Evolutionary conservation across 2,329 filamentous ascomycete genomes (phyloP).

Genomic region (Fusarium subtropicale): DNA sequence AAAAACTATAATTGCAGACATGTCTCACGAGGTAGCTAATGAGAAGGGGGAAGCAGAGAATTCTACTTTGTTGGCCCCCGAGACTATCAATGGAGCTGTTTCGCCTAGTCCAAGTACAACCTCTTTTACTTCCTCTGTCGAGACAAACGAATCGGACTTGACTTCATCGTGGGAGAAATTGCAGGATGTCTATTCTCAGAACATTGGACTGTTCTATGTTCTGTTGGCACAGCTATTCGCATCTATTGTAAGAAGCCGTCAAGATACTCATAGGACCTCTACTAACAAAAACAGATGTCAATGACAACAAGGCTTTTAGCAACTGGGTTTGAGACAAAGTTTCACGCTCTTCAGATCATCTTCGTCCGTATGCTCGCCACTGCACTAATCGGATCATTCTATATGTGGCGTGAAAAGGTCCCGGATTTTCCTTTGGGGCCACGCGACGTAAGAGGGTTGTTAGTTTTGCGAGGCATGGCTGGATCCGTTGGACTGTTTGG

Average conservation of each 20-base stretch:
- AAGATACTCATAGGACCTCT: rapidly evolving
- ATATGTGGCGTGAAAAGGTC: conserved; percentile 56
- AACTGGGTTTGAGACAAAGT: conserved; percentile 51
- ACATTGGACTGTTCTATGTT: conserved; percentile 55
- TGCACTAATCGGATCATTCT: conserved; percentile 51
- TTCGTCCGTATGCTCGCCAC: conserved; percentile 58
- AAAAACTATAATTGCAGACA: neutral
- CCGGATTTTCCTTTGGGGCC: conserved; percentile 76
- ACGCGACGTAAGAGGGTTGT: conserved; percentile 69
- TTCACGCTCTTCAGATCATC: conserved; percentile 57
- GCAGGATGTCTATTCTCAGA: conserved; percentile 60
- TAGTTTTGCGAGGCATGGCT: conserved; percentile 72
- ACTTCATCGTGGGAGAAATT: neutral
- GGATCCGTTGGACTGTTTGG: conserved; percentile 77
- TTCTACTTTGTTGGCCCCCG: neutral
- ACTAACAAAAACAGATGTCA: conserved; percentile 51
- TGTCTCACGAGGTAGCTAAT: conserved; percentile 22
- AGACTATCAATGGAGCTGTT: neutral
- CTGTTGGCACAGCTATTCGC: conserved; percentile 57
- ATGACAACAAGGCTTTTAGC: conserved; percentile 55
- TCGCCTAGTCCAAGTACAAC: neutral
- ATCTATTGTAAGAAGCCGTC: conserved; percentile 51
- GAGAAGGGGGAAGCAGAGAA: neutral
- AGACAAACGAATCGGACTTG: neutral
- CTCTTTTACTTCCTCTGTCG: neutral